phyloP scores from a whole-genome alignment of 371 early-diverging fungal genomes.

The Conidiobolus incongruus region DNA sequence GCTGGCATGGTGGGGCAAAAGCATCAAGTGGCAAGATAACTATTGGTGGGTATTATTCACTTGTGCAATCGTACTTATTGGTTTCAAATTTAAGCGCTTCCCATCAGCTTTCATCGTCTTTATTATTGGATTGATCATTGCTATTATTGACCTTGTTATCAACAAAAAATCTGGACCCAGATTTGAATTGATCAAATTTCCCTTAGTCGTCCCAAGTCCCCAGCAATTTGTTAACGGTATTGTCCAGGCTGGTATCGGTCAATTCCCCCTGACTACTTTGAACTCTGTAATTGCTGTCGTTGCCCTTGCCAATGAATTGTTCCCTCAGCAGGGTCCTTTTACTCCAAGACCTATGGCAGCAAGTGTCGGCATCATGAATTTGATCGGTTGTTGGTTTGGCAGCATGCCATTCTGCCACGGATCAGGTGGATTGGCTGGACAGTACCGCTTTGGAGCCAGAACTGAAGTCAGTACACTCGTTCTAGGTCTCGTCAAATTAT shows the following conservation, averaged over 20 bases:
- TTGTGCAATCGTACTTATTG: slow-evolving; percentile 44
- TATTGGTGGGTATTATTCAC: slow-evolving; percentile 40
- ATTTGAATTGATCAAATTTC: slow-evolving; percentile 22
- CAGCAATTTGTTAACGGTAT: slow-evolving; percentile 45
- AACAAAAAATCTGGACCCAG: slow-evolving; percentile 19
- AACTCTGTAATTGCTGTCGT: slow-evolving; percentile 72
- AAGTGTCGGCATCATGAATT: slow-evolving; percentile 63
- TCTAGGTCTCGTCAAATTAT: slow-evolving; percentile 47
- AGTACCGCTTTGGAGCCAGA: slow-evolving; percentile 82
- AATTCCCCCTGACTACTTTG: slow-evolving; percentile 62
- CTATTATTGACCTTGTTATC: slow-evolving; percentile 9
- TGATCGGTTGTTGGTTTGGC: slow-evolving; percentile 68
- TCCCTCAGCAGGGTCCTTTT: slow-evolving; percentile 36
- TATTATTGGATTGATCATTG: not conserved
- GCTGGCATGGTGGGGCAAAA: slow-evolving; percentile 15
- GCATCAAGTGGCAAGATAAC: slow-evolving; percentile 50
- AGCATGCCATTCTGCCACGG: slow-evolving; percentile 69
- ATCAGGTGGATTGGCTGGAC: slow-evolving; percentile 77
- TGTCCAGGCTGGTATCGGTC: slow-evolving; percentile 61
- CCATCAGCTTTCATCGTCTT: slow-evolving; percentile 5
- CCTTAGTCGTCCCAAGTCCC: slow-evolving; percentile 28
- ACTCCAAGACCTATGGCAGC: slow-evolving; percentile 24
- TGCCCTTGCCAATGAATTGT: slow-evolving; percentile 57
- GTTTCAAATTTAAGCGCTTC: slow-evolving; percentile 11
- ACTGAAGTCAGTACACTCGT: slow-evolving; percentile 52